Percentiles rank a stretch among this genome's conserved stretches.
Evolutionary conservation across 441 rosid species (phyloP).

Genomic region (Erodium trifolium): DNA sequence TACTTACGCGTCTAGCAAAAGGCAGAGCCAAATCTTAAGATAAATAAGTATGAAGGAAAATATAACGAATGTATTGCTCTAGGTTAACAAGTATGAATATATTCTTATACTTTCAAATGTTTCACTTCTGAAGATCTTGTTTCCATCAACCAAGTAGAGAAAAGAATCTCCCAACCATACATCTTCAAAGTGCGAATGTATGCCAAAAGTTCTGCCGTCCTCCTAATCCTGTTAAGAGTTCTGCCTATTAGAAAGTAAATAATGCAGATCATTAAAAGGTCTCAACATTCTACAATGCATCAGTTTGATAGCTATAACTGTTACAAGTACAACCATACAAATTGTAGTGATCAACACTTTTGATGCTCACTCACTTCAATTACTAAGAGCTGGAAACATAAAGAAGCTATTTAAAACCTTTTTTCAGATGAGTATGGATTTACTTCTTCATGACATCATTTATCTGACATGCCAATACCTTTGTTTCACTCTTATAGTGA

Average conservation of each 20-base stretch:
- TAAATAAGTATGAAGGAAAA: conserved; percentile 15
- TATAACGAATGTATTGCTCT: not conserved
- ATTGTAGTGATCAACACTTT: not conserved
- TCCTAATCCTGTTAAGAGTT: conserved; percentile 61
- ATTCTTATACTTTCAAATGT: conserved; percentile 62
- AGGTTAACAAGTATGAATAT: not conserved
- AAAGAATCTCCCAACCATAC: conserved; percentile 84
- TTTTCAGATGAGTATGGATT: not conserved
- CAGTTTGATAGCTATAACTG: not conserved
- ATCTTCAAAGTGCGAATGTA: conserved; percentile 81
- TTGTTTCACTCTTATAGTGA: conserved; percentile 1
- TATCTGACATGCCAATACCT: not conserved
- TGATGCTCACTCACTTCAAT: not conserved
- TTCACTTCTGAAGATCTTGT: conserved; percentile 76
- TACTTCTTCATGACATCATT: not conserved
- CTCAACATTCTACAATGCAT: not conserved
- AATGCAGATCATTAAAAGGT: not conserved
- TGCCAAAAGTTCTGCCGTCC: conserved; percentile 79
- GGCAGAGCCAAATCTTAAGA: conserved; percentile 19
- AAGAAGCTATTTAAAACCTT: conserved; percentile 1
- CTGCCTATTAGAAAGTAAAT: conserved; percentile 17
- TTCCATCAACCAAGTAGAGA: conserved; percentile 73
- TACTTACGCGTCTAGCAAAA: conserved; percentile 69
- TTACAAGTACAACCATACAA: not conserved
- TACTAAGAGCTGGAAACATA: not conserved